phyloP scores from a whole-genome alignment of 1,139 yeast genomes.

The Blastobotrys malaysiensis region DNA sequence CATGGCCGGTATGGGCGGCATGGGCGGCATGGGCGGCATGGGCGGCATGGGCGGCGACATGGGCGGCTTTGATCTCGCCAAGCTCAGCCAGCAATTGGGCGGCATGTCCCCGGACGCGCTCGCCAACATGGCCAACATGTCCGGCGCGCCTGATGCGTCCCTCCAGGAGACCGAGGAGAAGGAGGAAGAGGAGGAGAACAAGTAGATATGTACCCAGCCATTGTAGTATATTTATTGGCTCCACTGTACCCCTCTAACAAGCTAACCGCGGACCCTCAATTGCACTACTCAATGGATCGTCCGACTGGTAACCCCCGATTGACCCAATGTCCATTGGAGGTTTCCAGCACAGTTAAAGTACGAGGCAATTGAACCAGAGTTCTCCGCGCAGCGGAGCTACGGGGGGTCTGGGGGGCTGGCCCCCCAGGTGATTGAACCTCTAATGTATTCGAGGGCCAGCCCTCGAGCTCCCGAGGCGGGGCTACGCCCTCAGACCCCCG shows the following conservation, averaged over 20 bases:
- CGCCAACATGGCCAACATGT: constrained; percentile 14
- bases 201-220: constrained; percentile 13
- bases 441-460: background rate
- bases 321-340: no score
- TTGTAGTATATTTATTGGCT: no score
- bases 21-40: constrained; percentile 11
- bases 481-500: no score
- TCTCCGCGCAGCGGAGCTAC: background rate
- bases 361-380: no score
- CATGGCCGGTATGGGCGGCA: constrained; percentile 9
- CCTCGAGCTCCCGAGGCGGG: no score
- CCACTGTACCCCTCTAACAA: no score
- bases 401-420: background rate
- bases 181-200: constrained; percentile 20
- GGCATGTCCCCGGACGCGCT: background rate
- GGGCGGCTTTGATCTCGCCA: constrained; percentile 8
- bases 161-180: constrained; percentile 14
- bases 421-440: background rate
- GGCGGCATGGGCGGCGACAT: constrained; percentile 9
- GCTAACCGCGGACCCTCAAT: no score
- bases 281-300: no score
- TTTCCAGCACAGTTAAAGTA: background rate
- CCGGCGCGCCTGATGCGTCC: constrained; percentile 27
- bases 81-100: constrained; percentile 5
- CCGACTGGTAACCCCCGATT: no score